Conservation (phyloP, 306 rosid genomes). For the Sindora glabra region DNA sequence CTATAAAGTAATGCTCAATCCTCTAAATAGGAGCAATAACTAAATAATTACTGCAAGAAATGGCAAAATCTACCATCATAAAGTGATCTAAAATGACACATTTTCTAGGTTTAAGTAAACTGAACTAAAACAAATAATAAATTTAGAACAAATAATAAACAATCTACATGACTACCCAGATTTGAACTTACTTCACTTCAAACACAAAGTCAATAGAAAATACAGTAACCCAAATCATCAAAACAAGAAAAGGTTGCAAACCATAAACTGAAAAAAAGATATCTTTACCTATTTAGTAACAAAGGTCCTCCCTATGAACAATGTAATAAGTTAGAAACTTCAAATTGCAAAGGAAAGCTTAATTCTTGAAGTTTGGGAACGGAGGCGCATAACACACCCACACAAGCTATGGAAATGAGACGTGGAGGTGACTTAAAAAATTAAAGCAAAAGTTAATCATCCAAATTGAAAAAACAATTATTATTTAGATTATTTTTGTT, state of each 20-base stretch:
- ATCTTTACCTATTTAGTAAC: conserved; percentile 22
- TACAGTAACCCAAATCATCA: conserved; percentile 41
- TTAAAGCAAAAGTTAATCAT: too few relatives aligned
- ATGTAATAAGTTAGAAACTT: conserved; percentile 7
- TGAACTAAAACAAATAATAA: too few relatives aligned
- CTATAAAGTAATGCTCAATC: too few relatives aligned
- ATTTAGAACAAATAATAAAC: conserved; percentile 31
- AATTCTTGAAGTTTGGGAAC: conserved; percentile 22
- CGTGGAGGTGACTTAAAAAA: conserved; percentile 66
- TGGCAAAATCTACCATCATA: too few relatives aligned
- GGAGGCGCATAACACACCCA: conserved; percentile 10
- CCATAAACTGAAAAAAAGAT: conserved; percentile 19
- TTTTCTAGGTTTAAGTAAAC: too few relatives aligned
- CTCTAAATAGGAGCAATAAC: too few relatives aligned
- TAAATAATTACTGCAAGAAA: too few relatives aligned
- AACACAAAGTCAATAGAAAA: not conserved
- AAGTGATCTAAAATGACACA: too few relatives aligned
- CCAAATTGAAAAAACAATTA: too few relatives aligned
- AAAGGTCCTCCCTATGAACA: not conserved
- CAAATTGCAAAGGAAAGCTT: conserved; percentile 14
- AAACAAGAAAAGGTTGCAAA: conserved; percentile 3
- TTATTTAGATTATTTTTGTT: too few relatives aligned
- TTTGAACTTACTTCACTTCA: not conserved
- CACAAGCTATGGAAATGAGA: conserved; percentile 28
- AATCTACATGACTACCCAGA: conserved; percentile 22